Evolutionary conservation across 345 rosid genomes (phyloP).

Genomic region (Durio zibethinus): DNA sequence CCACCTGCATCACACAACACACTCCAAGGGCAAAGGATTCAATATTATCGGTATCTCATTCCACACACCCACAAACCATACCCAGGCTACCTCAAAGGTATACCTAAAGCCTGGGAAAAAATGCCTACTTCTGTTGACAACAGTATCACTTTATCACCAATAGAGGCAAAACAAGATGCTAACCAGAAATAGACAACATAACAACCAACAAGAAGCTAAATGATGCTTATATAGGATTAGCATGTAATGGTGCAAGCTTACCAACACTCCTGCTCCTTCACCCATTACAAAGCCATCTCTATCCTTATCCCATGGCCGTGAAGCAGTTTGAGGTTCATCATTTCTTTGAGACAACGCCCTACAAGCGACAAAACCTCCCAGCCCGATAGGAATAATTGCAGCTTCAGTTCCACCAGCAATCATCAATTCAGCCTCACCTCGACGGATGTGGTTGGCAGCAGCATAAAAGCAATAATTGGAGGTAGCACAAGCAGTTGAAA

Average conservation of each 20-base stretch:
- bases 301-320: slow-evolving; percentile 97
- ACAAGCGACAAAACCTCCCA: slow-evolving; percentile 97
- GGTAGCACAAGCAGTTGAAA: slow-evolving; percentile 96
- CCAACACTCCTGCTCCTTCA: slow-evolving; percentile 97
- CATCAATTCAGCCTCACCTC: slow-evolving; percentile 98
- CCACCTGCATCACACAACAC: background rate
- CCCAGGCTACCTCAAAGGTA: background rate
- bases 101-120: background rate
- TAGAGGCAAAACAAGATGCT: background rate
- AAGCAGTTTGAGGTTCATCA: slow-evolving; percentile 96
- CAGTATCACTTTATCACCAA: background rate
- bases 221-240: background rate
- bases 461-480: slow-evolving; percentile 96
- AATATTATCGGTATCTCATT: background rate
- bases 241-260: slow-evolving; percentile 29
- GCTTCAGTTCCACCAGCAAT: slow-evolving; percentile 99
- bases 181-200: background rate
- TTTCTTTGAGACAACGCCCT: slow-evolving; percentile 95
- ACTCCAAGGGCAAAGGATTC: background rate
- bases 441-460: slow-evolving; percentile 97
- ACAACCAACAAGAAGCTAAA: background rate
- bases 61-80: background rate
- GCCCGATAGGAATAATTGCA: slow-evolving; percentile 88
- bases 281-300: slow-evolving; percentile 99
- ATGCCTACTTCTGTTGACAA: background rate